Evolutionary conservation across 352 stramenopile genomes (phyloP).

Genomic region (Globisporangium acanthophoron): DNA sequence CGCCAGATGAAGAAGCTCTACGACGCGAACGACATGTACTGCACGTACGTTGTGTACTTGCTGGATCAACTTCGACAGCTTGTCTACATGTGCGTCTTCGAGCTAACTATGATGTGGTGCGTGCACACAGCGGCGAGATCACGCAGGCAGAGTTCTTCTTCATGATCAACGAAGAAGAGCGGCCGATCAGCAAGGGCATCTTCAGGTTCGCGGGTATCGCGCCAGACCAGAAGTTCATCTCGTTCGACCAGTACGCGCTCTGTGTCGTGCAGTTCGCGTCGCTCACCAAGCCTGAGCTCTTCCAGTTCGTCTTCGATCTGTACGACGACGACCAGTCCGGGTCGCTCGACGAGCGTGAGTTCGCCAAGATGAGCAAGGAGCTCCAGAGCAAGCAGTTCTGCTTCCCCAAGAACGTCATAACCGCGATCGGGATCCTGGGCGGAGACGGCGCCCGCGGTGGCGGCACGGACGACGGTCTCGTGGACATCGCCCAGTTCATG

Average conservation of each 20-base stretch:
- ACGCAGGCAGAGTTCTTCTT: conserved; percentile 71
- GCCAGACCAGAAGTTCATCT: conserved; percentile 45
- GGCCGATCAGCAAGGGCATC: conserved; percentile 48
- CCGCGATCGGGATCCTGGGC: conserved; percentile 42
- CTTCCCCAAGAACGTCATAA: conserved; percentile 58
- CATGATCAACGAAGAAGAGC: conserved; percentile 58
- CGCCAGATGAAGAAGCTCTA: conserved; percentile 68
- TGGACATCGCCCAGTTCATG: conserved; percentile 47
- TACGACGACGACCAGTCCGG: conserved; percentile 59
- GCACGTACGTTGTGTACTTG: conserved; percentile 34
- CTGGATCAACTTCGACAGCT: background rate
- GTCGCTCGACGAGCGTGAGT: conserved; percentile 55
- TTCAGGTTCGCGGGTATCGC: conserved; percentile 36
- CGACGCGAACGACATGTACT: conserved; percentile 72
- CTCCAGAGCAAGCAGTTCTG: conserved; percentile 61
- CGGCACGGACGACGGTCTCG: conserved; percentile 30
- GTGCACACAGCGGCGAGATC: conserved; percentile 46
- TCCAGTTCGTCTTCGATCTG: conserved; percentile 64
- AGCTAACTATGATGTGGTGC: background rate
- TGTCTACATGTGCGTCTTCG: background rate
- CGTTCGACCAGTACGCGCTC: conserved; percentile 58
- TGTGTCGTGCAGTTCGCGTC: conserved; percentile 54
- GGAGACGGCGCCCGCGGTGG: conserved; percentile 16
- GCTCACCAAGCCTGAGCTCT: conserved; percentile 61
- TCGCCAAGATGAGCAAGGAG: conserved; percentile 55